A percentile compares a stretch with the other conserved stretches of the same genome.
phyloP scores from a whole-genome alignment of 495 filamentous ascomycete genomes.

The Viridothelium virens region DNA sequence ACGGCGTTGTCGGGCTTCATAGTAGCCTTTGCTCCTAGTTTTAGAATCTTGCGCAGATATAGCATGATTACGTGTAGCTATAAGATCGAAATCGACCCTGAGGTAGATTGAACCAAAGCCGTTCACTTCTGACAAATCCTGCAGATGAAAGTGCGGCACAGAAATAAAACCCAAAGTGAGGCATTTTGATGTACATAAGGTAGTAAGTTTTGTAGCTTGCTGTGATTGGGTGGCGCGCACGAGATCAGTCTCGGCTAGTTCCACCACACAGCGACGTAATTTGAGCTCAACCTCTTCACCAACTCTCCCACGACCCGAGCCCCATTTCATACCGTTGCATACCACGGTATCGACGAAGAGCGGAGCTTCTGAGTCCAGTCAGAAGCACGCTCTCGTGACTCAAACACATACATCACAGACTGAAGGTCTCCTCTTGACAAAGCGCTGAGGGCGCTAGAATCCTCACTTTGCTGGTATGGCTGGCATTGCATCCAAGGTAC shows the following conservation, averaged over 20 bases:
- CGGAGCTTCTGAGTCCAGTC: slow-evolving; percentile 11
- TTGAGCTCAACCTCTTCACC: slow-evolving; percentile 15
- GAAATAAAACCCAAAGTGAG: not conserved
- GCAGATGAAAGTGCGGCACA: not conserved
- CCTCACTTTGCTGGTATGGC: slow-evolving; percentile 26
- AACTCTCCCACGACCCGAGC: not conserved
- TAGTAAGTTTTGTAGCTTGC: not conserved
- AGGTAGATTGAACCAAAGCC: too few relatives aligned
- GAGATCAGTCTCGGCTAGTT: slow-evolving; percentile 17
- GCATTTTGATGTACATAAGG: not conserved
- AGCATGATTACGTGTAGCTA: too few relatives aligned
- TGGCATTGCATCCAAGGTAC: slow-evolving; percentile 38
- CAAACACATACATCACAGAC: not conserved
- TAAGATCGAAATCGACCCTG: too few relatives aligned
- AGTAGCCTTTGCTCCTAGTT: too few relatives aligned
- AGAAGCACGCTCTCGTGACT: slow-evolving; percentile 11
- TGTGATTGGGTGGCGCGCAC: not conserved
- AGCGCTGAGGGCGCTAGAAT: slow-evolving; percentile 33
- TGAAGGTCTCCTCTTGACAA: slow-evolving; percentile 6
- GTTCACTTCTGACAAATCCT: too few relatives aligned
- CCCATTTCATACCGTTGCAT: slow-evolving; percentile 3
- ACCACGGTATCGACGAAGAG: not conserved
- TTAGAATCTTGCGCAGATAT: too few relatives aligned
- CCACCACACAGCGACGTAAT: slow-evolving; percentile 17
- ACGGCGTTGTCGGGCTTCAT: too few relatives aligned